Percentiles rank a stretch among this genome's conserved stretches.
Evolutionary conservation across 2,329 filamentous ascomycete genomes (phyloP).

Genomic region (Cladosporium colombiae): DNA sequence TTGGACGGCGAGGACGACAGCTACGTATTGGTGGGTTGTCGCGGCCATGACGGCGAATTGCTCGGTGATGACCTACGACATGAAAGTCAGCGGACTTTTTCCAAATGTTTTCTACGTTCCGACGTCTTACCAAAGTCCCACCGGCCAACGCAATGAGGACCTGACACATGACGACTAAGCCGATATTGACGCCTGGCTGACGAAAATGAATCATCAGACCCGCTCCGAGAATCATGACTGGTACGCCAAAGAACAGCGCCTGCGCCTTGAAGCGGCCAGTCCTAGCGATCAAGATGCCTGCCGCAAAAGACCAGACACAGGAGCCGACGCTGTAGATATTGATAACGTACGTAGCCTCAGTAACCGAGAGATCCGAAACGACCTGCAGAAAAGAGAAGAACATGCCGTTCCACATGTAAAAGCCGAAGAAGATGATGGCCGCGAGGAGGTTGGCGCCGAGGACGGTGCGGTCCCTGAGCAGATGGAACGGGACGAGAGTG

Average conservation of each 20-base stretch:
- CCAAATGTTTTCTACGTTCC: background rate
- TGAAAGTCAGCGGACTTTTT: background rate
- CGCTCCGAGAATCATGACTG: slow-evolving; percentile 36
- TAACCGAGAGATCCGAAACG: slow-evolving; percentile 38
- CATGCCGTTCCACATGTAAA: slow-evolving; percentile 43
- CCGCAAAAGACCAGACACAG: slow-evolving; percentile 47
- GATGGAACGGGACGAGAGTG: slow-evolving; percentile 47
- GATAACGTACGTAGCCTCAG: slow-evolving; percentile 32
- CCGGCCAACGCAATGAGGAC: slow-evolving; percentile 56
- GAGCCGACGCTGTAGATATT: slow-evolving; percentile 42
- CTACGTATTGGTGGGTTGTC: slow-evolving; percentile 30
- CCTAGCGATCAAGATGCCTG: slow-evolving; percentile 49
- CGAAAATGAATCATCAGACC: slow-evolving; percentile 35
- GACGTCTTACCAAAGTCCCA: slow-evolving; percentile 46
- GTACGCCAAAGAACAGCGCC: slow-evolving; percentile 38
- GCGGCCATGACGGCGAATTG: slow-evolving; percentile 63
- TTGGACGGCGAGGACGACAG: slow-evolving; percentile 29
- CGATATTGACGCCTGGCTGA: slow-evolving; percentile 40
- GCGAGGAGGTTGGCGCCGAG: slow-evolving; percentile 54
- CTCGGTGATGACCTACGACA: slow-evolving; percentile 49
- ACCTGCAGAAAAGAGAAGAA: slow-evolving; percentile 46
- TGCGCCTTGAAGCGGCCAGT: slow-evolving; percentile 55
- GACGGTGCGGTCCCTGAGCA: slow-evolving; percentile 53
- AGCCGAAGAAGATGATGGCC: slow-evolving; percentile 36
- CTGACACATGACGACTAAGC: slow-evolving; percentile 55